Evolutionary conservation across 371 early-diverging fungal species (phyloP), one percentile per base, ranked within the genome.

Genomic region (Fennellomyces sp.): DNA sequence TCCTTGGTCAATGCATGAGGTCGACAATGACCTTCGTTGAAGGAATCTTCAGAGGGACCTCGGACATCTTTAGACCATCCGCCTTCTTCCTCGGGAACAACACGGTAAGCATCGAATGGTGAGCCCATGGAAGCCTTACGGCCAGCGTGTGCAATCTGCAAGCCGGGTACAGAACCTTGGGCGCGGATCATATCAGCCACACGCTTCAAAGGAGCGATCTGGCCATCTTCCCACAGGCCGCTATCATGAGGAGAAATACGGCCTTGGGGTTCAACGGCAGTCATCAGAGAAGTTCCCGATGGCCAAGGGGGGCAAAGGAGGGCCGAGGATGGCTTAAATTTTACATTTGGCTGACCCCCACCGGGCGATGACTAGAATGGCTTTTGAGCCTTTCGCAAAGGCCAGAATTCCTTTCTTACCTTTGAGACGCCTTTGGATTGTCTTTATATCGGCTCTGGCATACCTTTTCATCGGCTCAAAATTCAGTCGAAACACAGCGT

Each of bases 111-210:
- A 59, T 63, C 39, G 60, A 65, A 64, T 19, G 83, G 80, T 0
- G 89, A 76, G 21, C 73, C 71, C 30, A 79, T 83, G 17, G 87
- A 87, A 1, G 91, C 86, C 63, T 94, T 93, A 49, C 94, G 79
- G 8, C 95, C 96, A 15, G 92, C 90, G 58, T 95, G 95, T 0
- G 84, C 91, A 4, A 95, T 63, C 61, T 95, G 96, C 60, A 93
- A 83, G 45, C 83, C 94, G 8, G 84, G 66, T 26, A 82, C 70
- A 25, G 78, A 58, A 12, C 88, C 89, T 45, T 85, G 84, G 6
- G 78, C 66, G 60, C 93, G 89, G 52, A 84, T 69, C 61, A 83
- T 82, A 52, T 84, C 79, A 13, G 80, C 88, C 5, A 93, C 82
- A 15, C 83, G 80, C 49, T 76, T 76, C 31, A 91, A 63, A 1